Evolutionary conservation across 1,284 basidiomycete genomes (phyloP).

Genomic region (Xanthoconium separans): DNA sequence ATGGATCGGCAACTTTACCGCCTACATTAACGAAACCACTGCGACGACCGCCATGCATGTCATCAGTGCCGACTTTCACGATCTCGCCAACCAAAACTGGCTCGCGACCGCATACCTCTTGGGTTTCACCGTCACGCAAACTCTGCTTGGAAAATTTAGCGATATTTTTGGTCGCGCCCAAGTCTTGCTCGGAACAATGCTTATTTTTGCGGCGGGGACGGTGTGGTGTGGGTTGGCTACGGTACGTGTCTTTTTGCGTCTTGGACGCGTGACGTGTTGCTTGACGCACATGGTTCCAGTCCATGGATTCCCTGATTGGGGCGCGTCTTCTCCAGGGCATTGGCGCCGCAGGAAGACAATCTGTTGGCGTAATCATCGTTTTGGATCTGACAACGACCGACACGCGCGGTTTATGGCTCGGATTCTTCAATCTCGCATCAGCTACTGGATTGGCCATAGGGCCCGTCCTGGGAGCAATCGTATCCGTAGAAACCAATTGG

Average conservation of each 20-base stretch:
- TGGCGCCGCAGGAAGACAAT: slow-evolving; percentile 34
- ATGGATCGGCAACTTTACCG: slow-evolving; percentile 37
- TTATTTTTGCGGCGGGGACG: slow-evolving; percentile 35
- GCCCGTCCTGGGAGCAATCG: slow-evolving; percentile 30
- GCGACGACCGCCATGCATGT: slow-evolving; percentile 37
- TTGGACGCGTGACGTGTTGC: neutral
- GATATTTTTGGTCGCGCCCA: slow-evolving; percentile 35
- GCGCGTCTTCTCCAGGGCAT: slow-evolving; percentile 36
- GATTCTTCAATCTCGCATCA: slow-evolving; percentile 35
- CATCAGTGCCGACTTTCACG: slow-evolving; percentile 31
- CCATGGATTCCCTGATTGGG: slow-evolving; percentile 34
- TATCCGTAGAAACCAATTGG: slow-evolving; percentile 30
- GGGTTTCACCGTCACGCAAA: slow-evolving; percentile 37
- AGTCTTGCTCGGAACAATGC: slow-evolving; percentile 35
- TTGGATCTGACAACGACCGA: slow-evolving; percentile 34
- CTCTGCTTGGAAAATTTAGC: slow-evolving; percentile 33
- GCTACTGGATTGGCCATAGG: slow-evolving; percentile 32
- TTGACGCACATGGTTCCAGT: slow-evolving; percentile 22
- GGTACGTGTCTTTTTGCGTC: slow-evolving; percentile 17
- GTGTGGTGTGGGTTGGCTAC: slow-evolving; percentile 35
- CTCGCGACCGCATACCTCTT: slow-evolving; percentile 34
- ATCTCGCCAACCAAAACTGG: slow-evolving; percentile 34
- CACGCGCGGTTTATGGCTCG: slow-evolving; percentile 34
- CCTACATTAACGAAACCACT: slow-evolving; percentile 37
- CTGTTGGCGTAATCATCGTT: slow-evolving; percentile 34